Percentiles rank a stretch among this genome's conserved stretches.
Conservation (phyloP, 306 rosid species). For the Vigna trinervia region DNA sequence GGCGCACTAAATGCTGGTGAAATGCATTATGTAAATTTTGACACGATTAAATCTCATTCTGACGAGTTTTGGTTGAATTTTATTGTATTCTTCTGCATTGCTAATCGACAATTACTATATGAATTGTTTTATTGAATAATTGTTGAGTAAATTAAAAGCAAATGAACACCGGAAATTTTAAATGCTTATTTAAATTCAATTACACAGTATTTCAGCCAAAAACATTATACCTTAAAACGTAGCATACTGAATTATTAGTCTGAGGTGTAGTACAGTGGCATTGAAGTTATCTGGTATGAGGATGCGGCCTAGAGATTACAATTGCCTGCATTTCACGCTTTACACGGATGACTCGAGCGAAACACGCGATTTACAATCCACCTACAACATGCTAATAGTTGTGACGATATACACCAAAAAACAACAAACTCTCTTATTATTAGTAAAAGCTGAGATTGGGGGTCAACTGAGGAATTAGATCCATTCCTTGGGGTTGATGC, state of each 20-base stretch:
- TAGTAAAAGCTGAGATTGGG: slow-evolving; percentile 4
- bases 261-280: background rate
- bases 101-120: background rate
- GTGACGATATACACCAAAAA: slow-evolving; percentile 42
- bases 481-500: slow-evolving; percentile 98
- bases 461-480: slow-evolving; percentile 50
- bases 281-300: background rate
- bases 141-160: background rate
- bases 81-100: background rate
- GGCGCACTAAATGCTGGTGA: slow-evolving; percentile 19
- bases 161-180: background rate
- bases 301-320: slow-evolving; percentile 3
- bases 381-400: slow-evolving; percentile 32
- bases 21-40: slow-evolving; percentile 21
- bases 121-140: background rate
- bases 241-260: slow-evolving; percentile 1
- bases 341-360: slow-evolving; percentile 19
- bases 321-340: slow-evolving; percentile 33
- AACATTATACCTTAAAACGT: background rate
- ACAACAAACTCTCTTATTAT: slow-evolving; percentile 34
- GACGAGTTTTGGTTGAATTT: background rate
- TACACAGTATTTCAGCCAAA: background rate
- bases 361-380: slow-evolving; percentile 36
- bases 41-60: slow-evolving; percentile 12
- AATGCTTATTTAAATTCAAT: background rate